Percentiles rank a stretch among this genome's conserved stretches.
Evolutionary conservation across 164 flowering plant species (phyloP).

Genomic region (Vitis labrusca): DNA sequence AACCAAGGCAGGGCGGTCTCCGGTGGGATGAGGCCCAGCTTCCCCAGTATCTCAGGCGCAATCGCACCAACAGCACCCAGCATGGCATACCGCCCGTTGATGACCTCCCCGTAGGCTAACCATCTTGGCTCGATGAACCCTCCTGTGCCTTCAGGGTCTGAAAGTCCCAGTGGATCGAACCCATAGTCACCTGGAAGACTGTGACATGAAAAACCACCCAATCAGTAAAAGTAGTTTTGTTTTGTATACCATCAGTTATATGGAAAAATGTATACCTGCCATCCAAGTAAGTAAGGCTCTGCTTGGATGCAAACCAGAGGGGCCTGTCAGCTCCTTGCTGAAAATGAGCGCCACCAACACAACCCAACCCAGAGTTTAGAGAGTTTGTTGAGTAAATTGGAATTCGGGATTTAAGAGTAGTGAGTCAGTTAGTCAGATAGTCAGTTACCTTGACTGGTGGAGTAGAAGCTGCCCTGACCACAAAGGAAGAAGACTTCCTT

Average conservation of each 20-base stretch:
- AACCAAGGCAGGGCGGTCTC: constrained; percentile 96
- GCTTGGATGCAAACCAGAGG: constrained; percentile 96
- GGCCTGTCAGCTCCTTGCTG: constrained; percentile 93
- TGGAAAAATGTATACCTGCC: constrained; percentile 62
- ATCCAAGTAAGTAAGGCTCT: constrained; percentile 89
- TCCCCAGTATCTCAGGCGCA: constrained; percentile 76
- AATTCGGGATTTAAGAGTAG: too few relatives aligned
- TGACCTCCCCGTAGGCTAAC: constrained; percentile 91
- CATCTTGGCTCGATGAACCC: constrained; percentile 94
- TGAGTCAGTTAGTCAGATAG: background rate
- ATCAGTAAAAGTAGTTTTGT: too few relatives aligned
- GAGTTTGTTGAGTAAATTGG: background rate
- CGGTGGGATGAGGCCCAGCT: constrained; percentile 69
- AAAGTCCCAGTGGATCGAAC: constrained; percentile 91
- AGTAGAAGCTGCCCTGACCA: constrained; percentile 74
- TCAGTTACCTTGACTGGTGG: constrained; percentile 79
- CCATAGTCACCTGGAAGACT: constrained; percentile 95
- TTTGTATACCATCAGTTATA: too few relatives aligned
- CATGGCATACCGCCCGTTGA: constrained; percentile 94
- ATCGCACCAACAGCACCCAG: constrained; percentile 73
- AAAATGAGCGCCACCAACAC: constrained; percentile 1
- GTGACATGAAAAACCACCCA: constrained; percentile 1
- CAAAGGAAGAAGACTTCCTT: constrained; percentile 55
- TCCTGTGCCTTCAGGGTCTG: constrained; percentile 96
- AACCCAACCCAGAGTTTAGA: background rate